Conservation (phyloP, 78 protist genomes). For the Monosiga brevicollis region DNA sequence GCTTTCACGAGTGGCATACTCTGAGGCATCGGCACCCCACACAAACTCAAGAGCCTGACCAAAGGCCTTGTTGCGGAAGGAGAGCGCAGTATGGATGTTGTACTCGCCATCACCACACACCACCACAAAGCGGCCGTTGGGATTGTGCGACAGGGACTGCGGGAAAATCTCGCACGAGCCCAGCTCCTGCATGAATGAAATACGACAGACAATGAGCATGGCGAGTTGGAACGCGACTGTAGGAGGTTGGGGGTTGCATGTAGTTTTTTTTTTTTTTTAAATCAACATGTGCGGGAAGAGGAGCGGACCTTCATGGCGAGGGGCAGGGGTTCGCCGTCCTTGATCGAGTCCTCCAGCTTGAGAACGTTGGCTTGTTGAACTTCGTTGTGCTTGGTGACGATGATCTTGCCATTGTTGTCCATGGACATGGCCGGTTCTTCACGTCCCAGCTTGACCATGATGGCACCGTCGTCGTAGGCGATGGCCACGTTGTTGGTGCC, state of each 20-base stretch:
- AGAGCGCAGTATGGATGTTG: conserved; percentile 88
- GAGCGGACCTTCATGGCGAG: too few species aligned
- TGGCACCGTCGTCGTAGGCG: conserved; percentile 90
- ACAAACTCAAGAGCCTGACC: conserved; percentile 92
- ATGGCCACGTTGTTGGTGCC: conserved; percentile 69
- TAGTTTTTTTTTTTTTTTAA: too few species aligned
- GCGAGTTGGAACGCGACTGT: too few species aligned
- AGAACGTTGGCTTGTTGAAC: conserved; percentile 39
- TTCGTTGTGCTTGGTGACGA: conserved; percentile 76
- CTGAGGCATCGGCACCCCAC: conserved; percentile 63
- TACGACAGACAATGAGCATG: neutral
- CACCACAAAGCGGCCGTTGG: conserved; percentile 86
- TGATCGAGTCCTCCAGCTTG: too few species aligned
- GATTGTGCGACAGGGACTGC: conserved; percentile 62
- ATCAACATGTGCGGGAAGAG: too few species aligned
- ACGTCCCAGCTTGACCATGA: conserved; percentile 84
- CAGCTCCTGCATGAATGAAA: conserved; percentile 63
- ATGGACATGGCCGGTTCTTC: conserved; percentile 87
- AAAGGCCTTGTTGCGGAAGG: conserved; percentile 83
- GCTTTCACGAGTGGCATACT: conserved; percentile 52
- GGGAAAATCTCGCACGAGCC: conserved; percentile 85
- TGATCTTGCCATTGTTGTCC: conserved; percentile 88
- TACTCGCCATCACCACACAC: conserved; percentile 96
- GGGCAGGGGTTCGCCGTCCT: neutral
- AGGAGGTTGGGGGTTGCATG: too few species aligned